Evolutionary conservation across 176 grass and related monocot species (phyloP).

Genomic region (Hsuehochloa calcarea): DNA sequence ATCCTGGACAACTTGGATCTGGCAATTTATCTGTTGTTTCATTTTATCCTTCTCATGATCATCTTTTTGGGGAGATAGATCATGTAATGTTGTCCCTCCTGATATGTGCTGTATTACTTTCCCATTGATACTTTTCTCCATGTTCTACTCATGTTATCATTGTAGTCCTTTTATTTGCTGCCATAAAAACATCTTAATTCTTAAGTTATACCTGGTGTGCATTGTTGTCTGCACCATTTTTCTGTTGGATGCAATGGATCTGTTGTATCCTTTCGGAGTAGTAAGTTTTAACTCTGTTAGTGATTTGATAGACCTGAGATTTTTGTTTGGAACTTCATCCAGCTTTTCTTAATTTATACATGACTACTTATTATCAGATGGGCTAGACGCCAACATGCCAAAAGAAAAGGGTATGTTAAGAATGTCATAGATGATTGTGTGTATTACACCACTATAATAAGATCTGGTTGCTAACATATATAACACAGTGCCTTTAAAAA

Average conservation of each 20-base stretch:
- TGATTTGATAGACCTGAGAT: background rate
- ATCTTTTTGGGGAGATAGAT: background rate
- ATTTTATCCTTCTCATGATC: background rate
- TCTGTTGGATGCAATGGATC: background rate
- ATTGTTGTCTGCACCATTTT: background rate
- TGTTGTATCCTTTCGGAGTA: conserved; percentile 8
- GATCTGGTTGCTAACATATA: background rate
- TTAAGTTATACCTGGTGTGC: background rate
- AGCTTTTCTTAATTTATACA: background rate
- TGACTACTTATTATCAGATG: background rate
- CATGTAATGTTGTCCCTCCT: background rate
- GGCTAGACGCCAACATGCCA: background rate
- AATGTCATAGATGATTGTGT: background rate
- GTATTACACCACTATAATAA: background rate
- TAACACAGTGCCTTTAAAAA: background rate
- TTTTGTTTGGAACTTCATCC: background rate
- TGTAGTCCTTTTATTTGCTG: background rate
- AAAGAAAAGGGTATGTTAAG: background rate
- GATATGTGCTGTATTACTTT: background rate
- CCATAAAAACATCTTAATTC: background rate
- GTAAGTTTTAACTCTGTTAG: background rate
- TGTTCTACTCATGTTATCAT: background rate
- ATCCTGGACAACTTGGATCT: background rate
- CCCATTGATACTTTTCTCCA: background rate
- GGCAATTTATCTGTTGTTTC: background rate